Percentiles rank a stretch among this genome's conserved stretches.
phyloP scores from a whole-genome alignment of 169 alveolate species.

The Plasmodium gonderi region DNA sequence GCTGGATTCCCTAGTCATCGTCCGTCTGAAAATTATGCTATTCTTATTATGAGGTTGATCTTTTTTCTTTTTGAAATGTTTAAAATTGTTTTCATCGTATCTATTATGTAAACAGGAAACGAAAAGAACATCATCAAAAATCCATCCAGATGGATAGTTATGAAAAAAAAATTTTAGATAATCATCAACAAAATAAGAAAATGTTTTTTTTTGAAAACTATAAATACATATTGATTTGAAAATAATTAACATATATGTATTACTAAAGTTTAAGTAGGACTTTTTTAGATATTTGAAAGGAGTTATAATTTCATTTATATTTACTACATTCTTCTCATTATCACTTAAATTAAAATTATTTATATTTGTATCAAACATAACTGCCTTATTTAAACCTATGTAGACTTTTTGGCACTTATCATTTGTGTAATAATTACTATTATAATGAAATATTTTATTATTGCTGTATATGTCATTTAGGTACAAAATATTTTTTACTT shows the following conservation, averaged over 20 bases:
- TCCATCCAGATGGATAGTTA: conserved; percentile 72
- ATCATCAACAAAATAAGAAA: conserved; percentile 71
- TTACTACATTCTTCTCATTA: conserved; percentile 31
- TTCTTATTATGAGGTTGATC: background rate
- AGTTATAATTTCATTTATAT: conserved; percentile 47
- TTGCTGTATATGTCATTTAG: conserved; percentile 63
- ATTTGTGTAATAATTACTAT: conserved; percentile 73
- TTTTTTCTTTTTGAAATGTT: conserved; percentile 33
- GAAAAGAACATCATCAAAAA: conserved; percentile 49
- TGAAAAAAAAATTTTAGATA: conserved; percentile 55
- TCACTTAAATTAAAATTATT: conserved; percentile 53
- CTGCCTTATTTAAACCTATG: conserved; percentile 56
- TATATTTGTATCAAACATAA: conserved; percentile 47
- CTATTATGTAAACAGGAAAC: conserved; percentile 62
- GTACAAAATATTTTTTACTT: conserved; percentile 46
- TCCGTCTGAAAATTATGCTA: background rate
- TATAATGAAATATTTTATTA: conserved; percentile 48
- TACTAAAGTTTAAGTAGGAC: conserved; percentile 46
- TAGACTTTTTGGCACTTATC: conserved; percentile 12
- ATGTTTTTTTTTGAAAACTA: conserved; percentile 34
- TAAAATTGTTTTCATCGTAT: conserved; percentile 70
- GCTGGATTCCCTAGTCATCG: background rate
- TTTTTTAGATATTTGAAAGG: conserved; percentile 74
- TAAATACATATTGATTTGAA: conserved; percentile 51
- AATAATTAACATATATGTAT: conserved; percentile 41